Evolutionary conservation across 768 basidiomycete species (phyloP).

Genomic region (Russula sp.): DNA sequence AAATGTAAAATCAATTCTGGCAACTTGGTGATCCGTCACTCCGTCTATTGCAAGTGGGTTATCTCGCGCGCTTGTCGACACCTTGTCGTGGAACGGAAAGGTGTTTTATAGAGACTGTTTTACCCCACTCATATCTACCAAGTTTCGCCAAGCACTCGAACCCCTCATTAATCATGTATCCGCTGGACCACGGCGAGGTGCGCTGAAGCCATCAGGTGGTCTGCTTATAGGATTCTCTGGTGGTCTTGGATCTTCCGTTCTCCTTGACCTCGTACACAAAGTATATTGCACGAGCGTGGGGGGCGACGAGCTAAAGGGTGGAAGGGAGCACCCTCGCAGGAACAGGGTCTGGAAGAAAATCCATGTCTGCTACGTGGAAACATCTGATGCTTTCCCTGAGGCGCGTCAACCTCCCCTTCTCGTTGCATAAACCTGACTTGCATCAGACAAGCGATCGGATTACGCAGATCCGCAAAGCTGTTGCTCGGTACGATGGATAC

Average conservation of each 20-base stretch:
- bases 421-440: background rate
- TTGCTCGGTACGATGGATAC: slow-evolving; percentile 44
- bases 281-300: slow-evolving; percentile 44
- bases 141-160: slow-evolving; percentile 61
- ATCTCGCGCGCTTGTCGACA: slow-evolving; percentile 5
- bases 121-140: slow-evolving; percentile 50
- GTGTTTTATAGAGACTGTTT: slow-evolving; percentile 52
- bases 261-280: slow-evolving; percentile 61
- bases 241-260: slow-evolving; percentile 66
- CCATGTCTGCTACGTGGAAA: slow-evolving; percentile 64
- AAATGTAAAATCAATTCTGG: slow-evolving; percentile 64
- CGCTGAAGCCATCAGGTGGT: slow-evolving; percentile 61
- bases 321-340: slow-evolving; percentile 62
- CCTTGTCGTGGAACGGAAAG: background rate
- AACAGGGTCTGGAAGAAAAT: slow-evolving; percentile 56
- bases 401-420: slow-evolving; percentile 36
- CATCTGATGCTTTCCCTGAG: slow-evolving; percentile 51
- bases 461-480: slow-evolving; percentile 42
- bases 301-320: slow-evolving; percentile 39
- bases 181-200: slow-evolving; percentile 50
- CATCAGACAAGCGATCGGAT: slow-evolving; percentile 50
- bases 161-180: slow-evolving; percentile 54
- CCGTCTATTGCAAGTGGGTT: slow-evolving; percentile 78
- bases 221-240: slow-evolving; percentile 72
- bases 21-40: slow-evolving; percentile 69